A percentile compares a stretch with the other conserved stretches of the same genome.
phyloP scores from a whole-genome alignment of 2,329 filamentous ascomycete species.

The Fusarium zealandicum region DNA sequence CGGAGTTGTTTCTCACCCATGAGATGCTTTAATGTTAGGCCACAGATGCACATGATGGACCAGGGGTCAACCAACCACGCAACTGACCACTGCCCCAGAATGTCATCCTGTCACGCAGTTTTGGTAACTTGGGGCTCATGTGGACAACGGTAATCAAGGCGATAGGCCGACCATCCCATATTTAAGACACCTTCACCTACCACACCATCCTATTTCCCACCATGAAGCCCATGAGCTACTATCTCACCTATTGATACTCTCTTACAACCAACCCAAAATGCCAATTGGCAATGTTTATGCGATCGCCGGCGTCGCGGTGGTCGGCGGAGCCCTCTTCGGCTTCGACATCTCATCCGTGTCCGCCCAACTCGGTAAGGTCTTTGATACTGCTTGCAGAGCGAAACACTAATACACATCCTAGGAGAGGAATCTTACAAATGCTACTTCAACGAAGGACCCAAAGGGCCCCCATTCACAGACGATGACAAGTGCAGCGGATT shows the following conservation, averaged over 20 bases:
- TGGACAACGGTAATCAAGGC: no score
- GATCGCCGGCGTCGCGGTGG: constrained; percentile 35
- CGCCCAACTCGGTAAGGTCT: constrained; percentile 31
- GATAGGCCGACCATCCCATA: background rate
- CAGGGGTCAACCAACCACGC: no score
- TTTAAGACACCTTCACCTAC: background rate
- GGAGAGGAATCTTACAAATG: constrained; percentile 47
- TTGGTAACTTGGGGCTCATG: no score
- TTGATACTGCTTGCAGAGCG: no score
- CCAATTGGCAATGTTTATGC: constrained; percentile 39
- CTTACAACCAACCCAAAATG: constrained; percentile 8
- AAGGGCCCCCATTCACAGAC: constrained; percentile 43
- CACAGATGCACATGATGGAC: no score
- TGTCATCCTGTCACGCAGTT: no score
- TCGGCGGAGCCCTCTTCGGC: constrained; percentile 38
- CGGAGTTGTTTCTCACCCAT: no score
- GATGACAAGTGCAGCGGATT: constrained; percentile 45
- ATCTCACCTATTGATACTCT: background rate
- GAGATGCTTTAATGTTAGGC: no score
- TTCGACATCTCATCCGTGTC: constrained; percentile 39
- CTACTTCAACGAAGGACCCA: constrained; percentile 49
- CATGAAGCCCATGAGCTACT: no score
- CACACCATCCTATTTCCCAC: background rate
- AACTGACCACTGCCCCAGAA: no score
- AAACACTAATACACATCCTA: no score